Evolutionary conservation across 2,329 filamentous ascomycete species (phyloP).

Genomic region (Parastagonospora avenae): DNA sequence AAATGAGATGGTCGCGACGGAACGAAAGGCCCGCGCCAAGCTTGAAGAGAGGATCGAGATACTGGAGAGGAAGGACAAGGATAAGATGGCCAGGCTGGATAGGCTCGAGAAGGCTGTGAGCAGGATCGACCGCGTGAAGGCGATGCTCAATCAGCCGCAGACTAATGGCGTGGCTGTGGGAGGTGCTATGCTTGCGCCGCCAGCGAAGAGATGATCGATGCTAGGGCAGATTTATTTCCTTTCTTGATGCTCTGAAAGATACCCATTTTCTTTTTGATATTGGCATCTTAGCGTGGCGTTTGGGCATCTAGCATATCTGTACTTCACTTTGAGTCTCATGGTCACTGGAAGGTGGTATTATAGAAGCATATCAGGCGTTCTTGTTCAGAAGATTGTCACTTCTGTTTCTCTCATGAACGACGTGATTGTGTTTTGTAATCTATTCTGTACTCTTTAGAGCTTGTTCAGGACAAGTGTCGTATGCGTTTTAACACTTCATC

Average conservation of each 20-base stretch:
- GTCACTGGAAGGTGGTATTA: too few species aligned
- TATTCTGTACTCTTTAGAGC: too few species aligned
- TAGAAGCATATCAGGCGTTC: too few species aligned
- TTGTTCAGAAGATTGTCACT: too few species aligned
- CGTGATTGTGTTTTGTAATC: too few species aligned
- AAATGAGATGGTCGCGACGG: conserved; percentile 84
- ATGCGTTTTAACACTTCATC: too few species aligned
- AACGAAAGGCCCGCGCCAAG: conserved; percentile 71
- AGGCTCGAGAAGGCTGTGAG: conserved; percentile 72
- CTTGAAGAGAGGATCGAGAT: conserved; percentile 72
- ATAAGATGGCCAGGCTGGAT: conserved; percentile 72
- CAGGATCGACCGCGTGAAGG: conserved; percentile 72
- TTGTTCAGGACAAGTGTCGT: too few species aligned
- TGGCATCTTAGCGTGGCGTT: neutral
- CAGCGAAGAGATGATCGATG: conserved; percentile 2
- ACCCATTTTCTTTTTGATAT: neutral
- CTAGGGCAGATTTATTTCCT: neutral
- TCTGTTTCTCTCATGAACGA: too few species aligned
- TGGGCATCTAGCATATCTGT: neutral
- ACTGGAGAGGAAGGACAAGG: conserved; percentile 71
- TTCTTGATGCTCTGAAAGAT: neutral
- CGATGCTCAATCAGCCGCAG: conserved; percentile 55
- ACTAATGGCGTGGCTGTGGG: neutral
- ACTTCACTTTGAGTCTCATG: too few species aligned
- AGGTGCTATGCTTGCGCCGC: conserved; percentile 1